Evolutionary conservation across 2,329 filamentous ascomycete species (phyloP).

Genomic region (Dactylonectria estremocensis): DNA sequence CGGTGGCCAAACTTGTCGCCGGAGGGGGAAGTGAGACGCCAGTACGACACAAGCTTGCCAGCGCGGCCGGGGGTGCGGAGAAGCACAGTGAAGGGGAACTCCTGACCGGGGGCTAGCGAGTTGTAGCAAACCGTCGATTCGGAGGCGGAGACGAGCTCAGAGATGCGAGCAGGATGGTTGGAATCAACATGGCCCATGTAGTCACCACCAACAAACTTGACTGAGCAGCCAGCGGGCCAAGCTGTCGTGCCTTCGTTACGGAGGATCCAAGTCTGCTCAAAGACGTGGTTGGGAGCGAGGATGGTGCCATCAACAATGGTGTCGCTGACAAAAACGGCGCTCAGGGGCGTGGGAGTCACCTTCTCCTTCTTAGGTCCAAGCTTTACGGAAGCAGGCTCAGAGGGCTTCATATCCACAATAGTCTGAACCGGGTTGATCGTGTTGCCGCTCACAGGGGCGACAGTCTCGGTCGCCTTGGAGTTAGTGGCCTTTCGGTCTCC

Average conservation of each 20-base stretch:
- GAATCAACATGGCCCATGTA: slow-evolving; percentile 95
- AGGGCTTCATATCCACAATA: slow-evolving; percentile 79
- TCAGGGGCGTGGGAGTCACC: slow-evolving; percentile 48
- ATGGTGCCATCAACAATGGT: slow-evolving; percentile 83
- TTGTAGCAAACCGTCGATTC: slow-evolving; percentile 85
- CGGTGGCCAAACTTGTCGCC: slow-evolving; percentile 91
- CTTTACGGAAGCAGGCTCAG: slow-evolving; percentile 55
- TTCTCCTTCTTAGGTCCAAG: slow-evolving; percentile 45
- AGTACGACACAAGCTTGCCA: slow-evolving; percentile 93
- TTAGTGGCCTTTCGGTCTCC: slow-evolving; percentile 71
- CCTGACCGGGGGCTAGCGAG: slow-evolving; percentile 80
- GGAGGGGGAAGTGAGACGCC: slow-evolving; percentile 88
- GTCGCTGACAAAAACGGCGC: slow-evolving; percentile 81
- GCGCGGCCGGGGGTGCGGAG: slow-evolving; percentile 84
- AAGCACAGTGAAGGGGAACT: slow-evolving; percentile 84
- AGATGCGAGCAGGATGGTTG: slow-evolving; percentile 82
- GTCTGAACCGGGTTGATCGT: slow-evolving; percentile 75
- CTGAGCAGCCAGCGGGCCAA: slow-evolving; percentile 92
- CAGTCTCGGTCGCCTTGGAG: slow-evolving; percentile 65
- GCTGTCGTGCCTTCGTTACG: slow-evolving; percentile 83
- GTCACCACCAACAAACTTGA: slow-evolving; percentile 94
- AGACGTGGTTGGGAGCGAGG: slow-evolving; percentile 78
- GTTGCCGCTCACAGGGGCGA: slow-evolving; percentile 62
- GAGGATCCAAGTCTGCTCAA: slow-evolving; percentile 93
- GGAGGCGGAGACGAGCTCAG: slow-evolving; percentile 82